Base-by-base conservation (phyloP, 345 rosid genomes). In the Heritiera fomes region DNA sequence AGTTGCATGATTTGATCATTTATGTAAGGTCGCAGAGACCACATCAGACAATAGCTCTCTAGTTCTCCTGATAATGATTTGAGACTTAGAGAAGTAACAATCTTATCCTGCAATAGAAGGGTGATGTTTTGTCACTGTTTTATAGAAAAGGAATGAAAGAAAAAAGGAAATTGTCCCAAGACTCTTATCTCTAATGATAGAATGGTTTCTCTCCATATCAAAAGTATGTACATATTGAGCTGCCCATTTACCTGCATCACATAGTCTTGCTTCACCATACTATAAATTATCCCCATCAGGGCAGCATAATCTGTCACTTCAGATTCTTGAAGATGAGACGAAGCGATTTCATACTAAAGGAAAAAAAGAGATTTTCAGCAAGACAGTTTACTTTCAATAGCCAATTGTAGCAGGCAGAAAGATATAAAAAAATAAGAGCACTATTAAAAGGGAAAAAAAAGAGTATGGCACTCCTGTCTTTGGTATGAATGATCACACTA, bases 1-100 rank as follows among this genome's bases (percentile, higher is more conserved):
- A 78, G 84, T 55, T 79, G 88, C 87, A 89, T 77, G 28, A 85
- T 81, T 80, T 89, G 90, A 60, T 92, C 98, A 32, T 90, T 80
- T 23, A 91, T 60, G 77, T 77, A 95, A 28, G 98, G 98, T 38
- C 85, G 91, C 83, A 95, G 77, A 14, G 95, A 90, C 97, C 98
- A 95, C 95, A 95, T 87, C 53, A 89, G 58, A 78, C 86, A 82
- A 76, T 93, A 95, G 84, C 88, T 83, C 82, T 90, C 91, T 65
- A 95, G 73, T 73, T 90, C 98, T 72, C 71, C 88, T 1, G 90
- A 76, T 4, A 86, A 79, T 72, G 89, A 77, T 83, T 86, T 91
- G 83, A 93, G 84, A 81, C 83, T 90, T 34, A 95, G 83, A 8
- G 93, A 86, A 66, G 71, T 80, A 71, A 92, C 88, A 68, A 95